phyloP scores from a whole-genome alignment of 495 filamentous ascomycete species.

The Daldinia concentrica region DNA sequence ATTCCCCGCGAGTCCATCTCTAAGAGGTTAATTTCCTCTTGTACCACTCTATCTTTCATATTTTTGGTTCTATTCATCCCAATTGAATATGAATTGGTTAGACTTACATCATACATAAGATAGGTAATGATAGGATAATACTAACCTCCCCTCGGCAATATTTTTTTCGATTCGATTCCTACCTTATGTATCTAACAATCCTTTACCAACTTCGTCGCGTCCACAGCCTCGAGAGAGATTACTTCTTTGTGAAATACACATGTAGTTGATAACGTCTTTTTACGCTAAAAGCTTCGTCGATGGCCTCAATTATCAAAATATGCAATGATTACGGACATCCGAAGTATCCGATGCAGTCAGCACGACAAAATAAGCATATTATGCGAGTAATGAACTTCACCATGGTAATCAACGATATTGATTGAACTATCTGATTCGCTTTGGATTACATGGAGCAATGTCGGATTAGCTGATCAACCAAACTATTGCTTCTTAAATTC shows the following conservation, averaged over 20 bases:
- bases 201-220: too few species aligned
- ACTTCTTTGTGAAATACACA: too few species aligned
- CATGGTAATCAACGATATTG: not conserved
- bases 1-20: conserved; percentile 59
- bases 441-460: not conserved
- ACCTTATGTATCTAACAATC: too few species aligned
- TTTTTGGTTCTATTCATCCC: not conserved
- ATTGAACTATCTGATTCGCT: not conserved
- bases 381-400: not conserved
- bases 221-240: too few species aligned
- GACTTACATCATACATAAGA: too few species aligned
- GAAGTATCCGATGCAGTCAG: not conserved
- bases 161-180: too few species aligned
- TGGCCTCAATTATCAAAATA: not conserved
- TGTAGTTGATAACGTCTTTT: too few species aligned
- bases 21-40: conserved; percentile 38
- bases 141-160: too few species aligned
- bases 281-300: too few species aligned
- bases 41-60: conserved; percentile 24
- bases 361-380: not conserved
- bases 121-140: too few species aligned
- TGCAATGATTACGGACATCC: not conserved
- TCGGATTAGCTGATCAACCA: not conserved
- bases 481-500: conserved; percentile 24
- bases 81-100: too few species aligned